These are phyloP conservation scores for Elsinoe fawcettii DNA, from an alignment of 2,329 filamentous ascomycete species.

Conservation along the genomic window DNA sequence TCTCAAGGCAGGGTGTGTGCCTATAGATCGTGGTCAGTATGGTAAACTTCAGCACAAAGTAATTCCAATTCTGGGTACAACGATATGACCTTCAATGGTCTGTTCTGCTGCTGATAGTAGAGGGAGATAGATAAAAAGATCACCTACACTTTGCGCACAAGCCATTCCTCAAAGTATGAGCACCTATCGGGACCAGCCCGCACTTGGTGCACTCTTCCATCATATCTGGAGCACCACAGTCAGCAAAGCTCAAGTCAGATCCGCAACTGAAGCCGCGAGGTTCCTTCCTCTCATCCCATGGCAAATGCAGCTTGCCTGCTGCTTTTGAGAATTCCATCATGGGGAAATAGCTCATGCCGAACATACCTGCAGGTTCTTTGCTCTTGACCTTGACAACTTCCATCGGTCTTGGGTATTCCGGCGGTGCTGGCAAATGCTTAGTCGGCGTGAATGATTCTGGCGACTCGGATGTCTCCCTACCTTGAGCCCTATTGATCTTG, in stretches of 20 bases:
- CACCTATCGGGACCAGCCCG: slow-evolving; percentile 7
- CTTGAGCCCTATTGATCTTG: slow-evolving; percentile 2
- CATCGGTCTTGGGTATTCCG: not conserved
- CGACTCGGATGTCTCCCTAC: not conserved
- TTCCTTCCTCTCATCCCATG: slow-evolving; percentile 8
- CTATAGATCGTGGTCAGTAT: not conserved
- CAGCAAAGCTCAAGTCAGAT: slow-evolving; percentile 13
- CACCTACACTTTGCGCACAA: slow-evolving; percentile 10
- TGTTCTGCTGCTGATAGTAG: not conserved
- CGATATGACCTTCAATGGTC: not conserved
- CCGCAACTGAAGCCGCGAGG: not conserved
- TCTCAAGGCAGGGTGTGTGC: slow-evolving; percentile 3
- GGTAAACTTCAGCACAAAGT: not conserved
- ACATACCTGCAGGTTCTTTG: slow-evolving; percentile 1
- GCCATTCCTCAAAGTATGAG: slow-evolving; percentile 7
- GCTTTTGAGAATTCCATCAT: not conserved
- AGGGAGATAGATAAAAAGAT: not conserved
- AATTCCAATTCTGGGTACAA: too few relatives aligned
- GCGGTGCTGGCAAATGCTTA: not conserved
- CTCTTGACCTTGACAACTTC: not conserved
- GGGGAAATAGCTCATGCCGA: not conserved
- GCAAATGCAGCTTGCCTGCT: not conserved
- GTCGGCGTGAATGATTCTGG: not conserved
- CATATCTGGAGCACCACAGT: slow-evolving; percentile 7
- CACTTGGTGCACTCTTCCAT: slow-evolving; percentile 8